These are phyloP conservation scores for Thermochaetoides thermophila DNA, from an alignment of 495 filamentous ascomycete genomes.

Conservation along the genomic window DNA sequence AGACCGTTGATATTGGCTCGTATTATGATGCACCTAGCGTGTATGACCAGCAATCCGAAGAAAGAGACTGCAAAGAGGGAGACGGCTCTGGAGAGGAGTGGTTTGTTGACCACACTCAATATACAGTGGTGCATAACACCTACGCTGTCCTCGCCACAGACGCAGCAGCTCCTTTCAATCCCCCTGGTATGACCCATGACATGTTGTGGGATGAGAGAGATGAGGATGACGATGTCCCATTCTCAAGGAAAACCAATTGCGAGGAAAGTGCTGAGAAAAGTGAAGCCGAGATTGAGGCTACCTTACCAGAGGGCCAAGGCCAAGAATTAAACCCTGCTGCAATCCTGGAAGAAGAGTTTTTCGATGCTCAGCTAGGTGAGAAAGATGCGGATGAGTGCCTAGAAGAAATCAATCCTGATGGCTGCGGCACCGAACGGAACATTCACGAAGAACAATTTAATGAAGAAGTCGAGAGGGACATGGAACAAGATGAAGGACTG, in stretches of 20 bases:
- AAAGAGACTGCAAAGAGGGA: not conserved
- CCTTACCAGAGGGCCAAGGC: not conserved
- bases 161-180: constrained; percentile 3
- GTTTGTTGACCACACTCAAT: constrained; percentile 1
- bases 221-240: not conserved
- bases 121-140: constrained; percentile 2
- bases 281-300: not conserved
- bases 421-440: too few species aligned
- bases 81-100: not conserved
- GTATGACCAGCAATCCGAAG: not conserved
- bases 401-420: too few species aligned
- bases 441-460: too few species aligned
- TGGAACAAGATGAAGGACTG: too few species aligned
- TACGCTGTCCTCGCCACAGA: constrained; percentile 7
- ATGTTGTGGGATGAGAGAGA: not conserved
- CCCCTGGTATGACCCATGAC: constrained; percentile 6
- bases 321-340: not conserved
- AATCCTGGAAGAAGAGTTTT: not conserved
- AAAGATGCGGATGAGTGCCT: not conserved
- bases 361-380: not conserved
- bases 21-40: constrained; percentile 4
- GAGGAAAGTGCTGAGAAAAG: not conserved
- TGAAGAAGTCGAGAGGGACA: too few species aligned
- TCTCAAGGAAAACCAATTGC: not conserved
- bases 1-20: constrained; percentile 6